Evolutionary conservation across 352 stramenopile genomes (phyloP), one percentile per base, ranked within the genome.

Genomic region (Globisporangium ultimum): DNA sequence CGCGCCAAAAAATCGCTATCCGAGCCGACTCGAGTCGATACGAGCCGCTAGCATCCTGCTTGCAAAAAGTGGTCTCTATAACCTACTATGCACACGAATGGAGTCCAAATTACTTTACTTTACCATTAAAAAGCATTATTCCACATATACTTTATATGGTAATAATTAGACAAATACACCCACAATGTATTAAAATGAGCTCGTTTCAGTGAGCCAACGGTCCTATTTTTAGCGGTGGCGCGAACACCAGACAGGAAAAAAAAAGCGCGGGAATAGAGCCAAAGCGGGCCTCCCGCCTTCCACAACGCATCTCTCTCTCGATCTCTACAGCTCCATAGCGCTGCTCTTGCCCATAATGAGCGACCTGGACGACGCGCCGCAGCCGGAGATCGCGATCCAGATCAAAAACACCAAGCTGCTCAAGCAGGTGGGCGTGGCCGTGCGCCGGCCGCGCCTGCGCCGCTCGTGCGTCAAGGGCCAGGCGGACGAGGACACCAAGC

Each of bases 341-440:
- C 12, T 5, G 2, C 12, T n/a, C 13, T 5, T 8, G 40, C 4
- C 48, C 6, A 64, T 15, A 24, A 88, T 81, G 69, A 70, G 55
- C 36, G 71, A 85, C 53, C 24, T 49, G 21, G 74, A 87, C 22
- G 71, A 82, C 48, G 66, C 71, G 28, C 64, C 68, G 46, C 67
- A 78, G 67, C 66, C 79, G 0, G 75, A 91, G 64, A 78, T 95
- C 65, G 83, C 87, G 48, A 60, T 95, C 50, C 77, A 91, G 65
- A 88, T 95, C 63, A 77, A 77, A 40, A 89, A 85, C 65, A 76
- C 75, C 46, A 93, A 93, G 69, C 69, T 89, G 43, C 67, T 91
- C 32, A 95, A 93, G 69, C 81, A 92, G 41, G 72, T 95, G 17
- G 87, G 77, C 40, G 83, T 95, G 55, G 87, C 84, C 0, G 69